These are phyloP conservation scores for Aspergillus steynii DNA, from an alignment of 495 filamentous ascomycete genomes.

Conservation along the genomic window DNA sequence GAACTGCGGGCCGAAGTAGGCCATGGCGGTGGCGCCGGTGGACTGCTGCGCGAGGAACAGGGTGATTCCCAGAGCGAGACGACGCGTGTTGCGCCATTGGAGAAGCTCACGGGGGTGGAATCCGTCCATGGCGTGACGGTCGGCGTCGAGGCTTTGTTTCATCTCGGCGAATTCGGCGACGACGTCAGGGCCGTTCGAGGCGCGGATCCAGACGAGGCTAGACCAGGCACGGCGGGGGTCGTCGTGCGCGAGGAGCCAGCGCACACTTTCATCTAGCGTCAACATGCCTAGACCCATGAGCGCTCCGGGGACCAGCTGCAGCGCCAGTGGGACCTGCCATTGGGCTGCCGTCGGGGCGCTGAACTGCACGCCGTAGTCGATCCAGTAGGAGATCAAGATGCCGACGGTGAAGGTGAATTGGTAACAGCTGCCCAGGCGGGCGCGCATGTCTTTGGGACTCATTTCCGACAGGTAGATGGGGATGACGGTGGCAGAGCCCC, in stretches of 20 bases:
- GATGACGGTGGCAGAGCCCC: constrained; percentile 55
- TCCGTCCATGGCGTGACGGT: constrained; percentile 41
- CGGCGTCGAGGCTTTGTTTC: constrained; percentile 42
- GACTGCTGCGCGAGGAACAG: constrained; percentile 51
- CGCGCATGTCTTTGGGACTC: constrained; percentile 55
- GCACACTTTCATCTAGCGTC: constrained; percentile 48
- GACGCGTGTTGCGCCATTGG: constrained; percentile 42
- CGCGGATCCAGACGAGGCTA: constrained; percentile 54
- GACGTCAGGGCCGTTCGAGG: constrained; percentile 32
- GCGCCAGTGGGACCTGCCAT: constrained; percentile 56
- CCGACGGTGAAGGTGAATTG: constrained; percentile 56
- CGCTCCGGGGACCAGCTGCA: constrained; percentile 52
- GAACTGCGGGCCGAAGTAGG: constrained; percentile 55
- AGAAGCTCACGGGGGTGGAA: constrained; percentile 44
- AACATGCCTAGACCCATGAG: constrained; percentile 54
- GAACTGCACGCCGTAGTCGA: constrained; percentile 57
- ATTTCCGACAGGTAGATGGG: constrained; percentile 61
- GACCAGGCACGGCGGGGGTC: constrained; percentile 41
- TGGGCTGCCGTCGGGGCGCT: constrained; percentile 52
- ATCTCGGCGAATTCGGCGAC: constrained; percentile 49
- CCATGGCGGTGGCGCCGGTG: constrained; percentile 54
- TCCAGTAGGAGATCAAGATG: constrained; percentile 53
- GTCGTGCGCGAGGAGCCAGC: constrained; percentile 51
- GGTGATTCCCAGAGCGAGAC: constrained; percentile 39
- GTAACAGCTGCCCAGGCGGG: constrained; percentile 52